A percentile compares a stretch with the other conserved stretches of the same genome.
These are phyloP conservation scores for Aureococcus anophagefferens DNA, from an alignment of 108 stramenopile genomes.

Conservation along the genomic window DNA sequence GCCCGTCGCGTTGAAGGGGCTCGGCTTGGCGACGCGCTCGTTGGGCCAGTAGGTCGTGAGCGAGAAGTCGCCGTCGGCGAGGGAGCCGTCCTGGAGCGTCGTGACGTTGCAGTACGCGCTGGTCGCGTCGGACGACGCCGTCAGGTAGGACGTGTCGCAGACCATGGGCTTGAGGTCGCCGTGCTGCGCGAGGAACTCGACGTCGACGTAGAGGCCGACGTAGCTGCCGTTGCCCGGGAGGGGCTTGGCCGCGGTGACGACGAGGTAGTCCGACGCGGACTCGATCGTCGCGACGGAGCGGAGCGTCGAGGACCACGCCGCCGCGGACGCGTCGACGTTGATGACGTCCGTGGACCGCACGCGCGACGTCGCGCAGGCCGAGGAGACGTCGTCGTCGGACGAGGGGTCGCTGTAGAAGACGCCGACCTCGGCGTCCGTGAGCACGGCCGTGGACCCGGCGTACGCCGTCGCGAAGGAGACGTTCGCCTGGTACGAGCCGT, in stretches of 20 bases:
- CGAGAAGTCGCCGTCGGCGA: constrained; percentile 36
- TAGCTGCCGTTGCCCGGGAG: not conserved
- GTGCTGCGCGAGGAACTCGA: constrained; percentile 44
- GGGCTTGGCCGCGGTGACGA: not conserved
- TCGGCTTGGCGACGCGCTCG: constrained; percentile 40
- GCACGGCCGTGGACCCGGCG: constrained; percentile 11
- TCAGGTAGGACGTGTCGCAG: constrained; percentile 19
- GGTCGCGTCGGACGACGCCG: not conserved
- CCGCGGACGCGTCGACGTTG: constrained; percentile 20
- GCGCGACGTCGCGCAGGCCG: constrained; percentile 35
- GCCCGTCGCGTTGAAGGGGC: constrained; percentile 18
- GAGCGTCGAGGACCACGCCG: constrained; percentile 22
- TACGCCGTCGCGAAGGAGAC: constrained; percentile 12
- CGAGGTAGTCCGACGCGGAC: constrained; percentile 16
- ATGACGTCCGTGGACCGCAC: constrained; percentile 34
- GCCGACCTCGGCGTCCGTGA: constrained; percentile 57
- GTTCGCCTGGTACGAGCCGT: constrained; percentile 26
- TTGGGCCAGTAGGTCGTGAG: constrained; percentile 48
- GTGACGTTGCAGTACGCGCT: constrained; percentile 1
- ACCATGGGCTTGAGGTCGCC: constrained; percentile 39
- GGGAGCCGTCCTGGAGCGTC: constrained; percentile 36
- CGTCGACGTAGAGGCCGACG: constrained; percentile 42
- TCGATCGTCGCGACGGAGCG: constrained; percentile 33
- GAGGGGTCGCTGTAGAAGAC: constrained; percentile 57
- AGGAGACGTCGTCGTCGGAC: constrained; percentile 45